Conservation (phyloP, 208 protist species). For the Acanthamoeba sp. region DNA sequence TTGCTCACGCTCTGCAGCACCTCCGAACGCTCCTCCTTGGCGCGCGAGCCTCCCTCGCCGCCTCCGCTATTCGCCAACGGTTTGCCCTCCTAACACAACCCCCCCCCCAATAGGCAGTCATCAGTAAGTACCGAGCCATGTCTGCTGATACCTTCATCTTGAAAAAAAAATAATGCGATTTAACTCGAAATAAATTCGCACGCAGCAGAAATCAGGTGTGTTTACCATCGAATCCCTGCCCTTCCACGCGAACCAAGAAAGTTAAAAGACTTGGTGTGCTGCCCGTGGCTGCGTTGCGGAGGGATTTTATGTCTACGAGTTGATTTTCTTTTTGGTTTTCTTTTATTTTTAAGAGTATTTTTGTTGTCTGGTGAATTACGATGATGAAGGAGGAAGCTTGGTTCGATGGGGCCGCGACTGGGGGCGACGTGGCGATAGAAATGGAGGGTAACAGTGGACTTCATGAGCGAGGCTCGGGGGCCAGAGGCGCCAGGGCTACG, state of each 20-base stretch:
- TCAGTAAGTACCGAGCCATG: no score
- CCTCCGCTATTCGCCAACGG: not conserved
- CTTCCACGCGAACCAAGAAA: no score
- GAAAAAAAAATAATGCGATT: no score
- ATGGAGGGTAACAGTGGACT: not conserved
- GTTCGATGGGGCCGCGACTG: not conserved
- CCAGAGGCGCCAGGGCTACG: not conserved
- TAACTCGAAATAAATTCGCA: no score
- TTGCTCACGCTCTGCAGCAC: constrained; percentile 48
- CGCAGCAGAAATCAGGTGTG: no score
- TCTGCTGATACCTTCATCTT: no score
- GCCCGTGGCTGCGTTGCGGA: no score
- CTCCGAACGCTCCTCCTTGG: constrained; percentile 1
- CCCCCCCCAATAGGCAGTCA: not conserved
- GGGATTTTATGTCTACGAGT: not conserved
- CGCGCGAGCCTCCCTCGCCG: not conserved
- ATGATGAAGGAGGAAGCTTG: constrained; percentile 30
- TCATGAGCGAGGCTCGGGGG: not conserved
- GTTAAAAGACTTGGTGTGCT: no score
- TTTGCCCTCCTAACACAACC: not conserved
- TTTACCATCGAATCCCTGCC: no score
- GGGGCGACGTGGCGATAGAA: not conserved
- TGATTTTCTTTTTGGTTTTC: not conserved
- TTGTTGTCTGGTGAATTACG: not conserved
- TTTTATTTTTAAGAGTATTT: not conserved